Evolutionary conservation across 495 filamentous ascomycete species (phyloP), one percentile per base, ranked within the genome.

Genomic region (Penicillium antarcticum): DNA sequence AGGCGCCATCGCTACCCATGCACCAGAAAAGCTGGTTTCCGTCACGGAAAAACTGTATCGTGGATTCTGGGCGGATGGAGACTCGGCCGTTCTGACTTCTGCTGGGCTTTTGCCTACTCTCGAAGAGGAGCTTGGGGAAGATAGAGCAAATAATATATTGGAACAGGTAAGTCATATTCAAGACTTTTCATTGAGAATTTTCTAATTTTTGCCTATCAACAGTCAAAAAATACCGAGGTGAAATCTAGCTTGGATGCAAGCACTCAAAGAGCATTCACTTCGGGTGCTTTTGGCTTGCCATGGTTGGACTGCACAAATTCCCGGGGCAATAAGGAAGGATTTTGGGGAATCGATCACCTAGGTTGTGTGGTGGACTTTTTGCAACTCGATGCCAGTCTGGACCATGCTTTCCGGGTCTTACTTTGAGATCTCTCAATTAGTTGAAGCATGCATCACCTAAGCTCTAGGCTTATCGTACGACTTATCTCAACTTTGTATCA

Each of bases 281-380:
- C 45, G 2, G 58, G 61, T 4, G 61, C 78, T 2, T 88, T 88
- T 65, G 85, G 85, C 10, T 52, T 88, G 47, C 85, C 85, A 0
- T 88, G 83, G 82, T 75, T 83, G 54, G 72, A 76, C n/a, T 80
- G 81, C 71, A 74, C 73, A 17, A 78, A 84, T 61, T 21, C 61
- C 0, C 53, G 74, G 11, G 82, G 82, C 0, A 57, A 72, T 49
- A 81, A 55, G 26, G 80, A 87, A 43, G 65, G 67, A 0, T 85
- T 83, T 56, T 87, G 80, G 77, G 84, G 85, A 0, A 77, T 87
- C 36, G 83, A 87, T 66, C 81, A 86, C 56, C 42, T 87, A 14
- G 83, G 75, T 4, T 78, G 80, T 43, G 69, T 87, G 12, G 68
- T 68, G 17, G 70, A 78, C 51, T 80, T 81, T 56, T 61, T 88